Evolutionary conservation across 1,139 yeast species (phyloP).

Genomic region (Pichia sp.): DNA sequence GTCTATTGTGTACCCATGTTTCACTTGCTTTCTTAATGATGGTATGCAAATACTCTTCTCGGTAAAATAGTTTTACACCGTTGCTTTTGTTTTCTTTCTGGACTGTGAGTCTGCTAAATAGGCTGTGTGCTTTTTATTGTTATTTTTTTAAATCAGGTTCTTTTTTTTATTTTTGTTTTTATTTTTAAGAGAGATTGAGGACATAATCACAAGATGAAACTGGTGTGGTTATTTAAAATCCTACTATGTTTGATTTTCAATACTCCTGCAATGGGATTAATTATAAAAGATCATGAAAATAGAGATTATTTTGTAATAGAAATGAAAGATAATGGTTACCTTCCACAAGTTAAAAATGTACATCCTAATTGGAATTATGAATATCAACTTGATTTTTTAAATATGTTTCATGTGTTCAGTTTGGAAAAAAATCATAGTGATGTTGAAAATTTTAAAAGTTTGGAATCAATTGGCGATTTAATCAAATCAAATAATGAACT

Average conservation of each 20-base stretch:
- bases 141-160: no score
- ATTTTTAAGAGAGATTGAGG: no score
- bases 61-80: no score
- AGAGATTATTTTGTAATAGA: slow-evolving; percentile 56
- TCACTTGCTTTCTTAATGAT: no score
- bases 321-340: slow-evolving; percentile 27
- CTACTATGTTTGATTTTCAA: neutral
- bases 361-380: slow-evolving; percentile 46
- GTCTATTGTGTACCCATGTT: no score
- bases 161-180: no score
- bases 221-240: slow-evolving; percentile 1
- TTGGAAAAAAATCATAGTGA: slow-evolving; percentile 32
- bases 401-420: slow-evolving; percentile 59
- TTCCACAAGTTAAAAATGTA: slow-evolving; percentile 32
- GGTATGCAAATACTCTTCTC: no score
- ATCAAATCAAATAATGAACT: slow-evolving; percentile 21
- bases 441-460: slow-evolving; percentile 31
- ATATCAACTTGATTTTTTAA: slow-evolving; percentile 53
- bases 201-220: neutral
- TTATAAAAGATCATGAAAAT: slow-evolving; percentile 36
- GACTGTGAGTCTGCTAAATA: no score
- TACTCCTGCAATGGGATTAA: neutral
- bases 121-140: no score
- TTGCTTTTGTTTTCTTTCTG: no score
- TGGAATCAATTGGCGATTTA: slow-evolving; percentile 12